Percentiles rank a stretch among this genome's conserved stretches.
Evolutionary conservation across 257 asterid species (phyloP).

Genomic region (Solanum chaucha): DNA sequence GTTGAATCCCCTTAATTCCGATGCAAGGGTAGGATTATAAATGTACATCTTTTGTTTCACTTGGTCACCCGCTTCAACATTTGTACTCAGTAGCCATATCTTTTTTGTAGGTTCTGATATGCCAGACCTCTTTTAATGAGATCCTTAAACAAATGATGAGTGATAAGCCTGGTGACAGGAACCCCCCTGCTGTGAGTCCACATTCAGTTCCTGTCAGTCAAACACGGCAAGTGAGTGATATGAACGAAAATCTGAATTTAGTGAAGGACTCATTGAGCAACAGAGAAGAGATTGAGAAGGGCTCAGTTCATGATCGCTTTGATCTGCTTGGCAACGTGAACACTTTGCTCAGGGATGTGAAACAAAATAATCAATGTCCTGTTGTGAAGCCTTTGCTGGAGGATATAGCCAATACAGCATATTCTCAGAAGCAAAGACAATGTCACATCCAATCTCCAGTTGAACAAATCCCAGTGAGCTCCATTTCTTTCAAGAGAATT

Average conservation of each 20-base stretch:
- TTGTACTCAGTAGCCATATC: constrained; percentile 4
- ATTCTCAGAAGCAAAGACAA: constrained; percentile 37
- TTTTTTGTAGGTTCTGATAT: constrained; percentile 71
- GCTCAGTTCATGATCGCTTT: constrained; percentile 48
- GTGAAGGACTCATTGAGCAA: constrained; percentile 18
- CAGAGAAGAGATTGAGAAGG: constrained; percentile 37
- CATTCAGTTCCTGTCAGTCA: constrained; percentile 21
- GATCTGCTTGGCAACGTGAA: constrained; percentile 70
- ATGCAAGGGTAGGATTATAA: constrained; percentile 73
- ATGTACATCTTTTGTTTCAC: not conserved
- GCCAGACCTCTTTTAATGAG: constrained; percentile 88
- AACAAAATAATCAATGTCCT: constrained; percentile 34
- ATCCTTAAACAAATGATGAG: constrained; percentile 86
- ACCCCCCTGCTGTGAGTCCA: constrained; percentile 16
- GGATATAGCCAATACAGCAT: constrained; percentile 23
- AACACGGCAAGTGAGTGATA: constrained; percentile 17
- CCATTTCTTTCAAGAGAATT: constrained; percentile 60
- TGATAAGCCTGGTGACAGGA: constrained; percentile 26
- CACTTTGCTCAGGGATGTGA: constrained; percentile 65
- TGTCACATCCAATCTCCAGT: constrained; percentile 52
- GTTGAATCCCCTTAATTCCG: constrained; percentile 82
- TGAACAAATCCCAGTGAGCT: constrained; percentile 68
- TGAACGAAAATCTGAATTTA: constrained; percentile 15
- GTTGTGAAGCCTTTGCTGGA: constrained; percentile 33
- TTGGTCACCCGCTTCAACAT: not conserved